Percentiles rank a stretch among this genome's conserved stretches.
Evolutionary conservation across 2,329 filamentous ascomycete species (phyloP).

Genomic region (Cladophialophora chaetospira): DNA sequence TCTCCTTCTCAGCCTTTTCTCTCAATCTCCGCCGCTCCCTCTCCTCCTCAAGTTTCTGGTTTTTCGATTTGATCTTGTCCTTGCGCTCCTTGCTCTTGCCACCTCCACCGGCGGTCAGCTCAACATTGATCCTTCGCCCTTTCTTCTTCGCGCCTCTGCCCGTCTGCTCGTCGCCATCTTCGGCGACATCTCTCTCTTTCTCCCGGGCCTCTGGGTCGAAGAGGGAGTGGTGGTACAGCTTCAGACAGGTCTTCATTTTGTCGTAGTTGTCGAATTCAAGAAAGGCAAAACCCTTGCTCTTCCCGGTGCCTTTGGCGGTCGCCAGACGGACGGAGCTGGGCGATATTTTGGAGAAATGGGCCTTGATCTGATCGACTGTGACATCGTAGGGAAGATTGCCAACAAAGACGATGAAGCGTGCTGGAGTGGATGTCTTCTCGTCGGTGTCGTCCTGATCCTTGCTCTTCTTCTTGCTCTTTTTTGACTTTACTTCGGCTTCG

Average conservation of each 20-base stretch:
- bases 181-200: constrained; percentile 30
- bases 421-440: background rate
- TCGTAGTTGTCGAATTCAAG: constrained; percentile 85
- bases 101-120: constrained; percentile 83
- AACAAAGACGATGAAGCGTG: constrained; percentile 76
- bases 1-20: constrained; percentile 36
- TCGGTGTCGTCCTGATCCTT: constrained; percentile 29
- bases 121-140: constrained; percentile 83
- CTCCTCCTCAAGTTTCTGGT: constrained; percentile 76
- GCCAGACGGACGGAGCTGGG: constrained; percentile 73
- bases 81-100: constrained; percentile 74
- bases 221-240: constrained; percentile 82
- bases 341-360: constrained; percentile 76
- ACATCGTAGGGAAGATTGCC: constrained; percentile 88
- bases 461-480: constrained; percentile 41
- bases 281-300: constrained; percentile 78
- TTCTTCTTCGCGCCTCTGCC: constrained; percentile 37
- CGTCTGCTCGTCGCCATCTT: constrained; percentile 2
- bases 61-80: constrained; percentile 81
- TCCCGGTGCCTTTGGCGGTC: constrained; percentile 64
- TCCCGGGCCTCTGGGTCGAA: constrained; percentile 61
- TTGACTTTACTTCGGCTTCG: constrained; percentile 23
- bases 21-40: constrained; percentile 54
- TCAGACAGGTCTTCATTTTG: constrained; percentile 89
- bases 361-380: constrained; percentile 66